phyloP scores from a whole-genome alignment of 2,329 filamentous ascomycete species.

The Microsporum canis region DNA sequence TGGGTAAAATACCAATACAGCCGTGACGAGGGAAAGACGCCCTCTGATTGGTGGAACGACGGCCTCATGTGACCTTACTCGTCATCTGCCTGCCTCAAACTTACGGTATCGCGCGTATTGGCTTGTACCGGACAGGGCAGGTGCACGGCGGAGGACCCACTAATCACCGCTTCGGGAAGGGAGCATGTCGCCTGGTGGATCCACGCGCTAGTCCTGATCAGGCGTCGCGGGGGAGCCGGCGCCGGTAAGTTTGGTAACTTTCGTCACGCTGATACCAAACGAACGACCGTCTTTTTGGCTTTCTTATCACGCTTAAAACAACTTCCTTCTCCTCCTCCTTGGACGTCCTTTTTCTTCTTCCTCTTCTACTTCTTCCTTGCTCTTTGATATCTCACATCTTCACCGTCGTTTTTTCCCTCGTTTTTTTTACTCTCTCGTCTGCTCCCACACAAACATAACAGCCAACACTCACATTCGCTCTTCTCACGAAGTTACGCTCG shows the following conservation, averaged over 20 bases:
- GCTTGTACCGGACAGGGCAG: background rate
- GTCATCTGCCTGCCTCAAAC: background rate
- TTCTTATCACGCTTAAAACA: background rate
- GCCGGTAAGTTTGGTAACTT: slow-evolving; percentile 1
- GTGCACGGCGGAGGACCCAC: slow-evolving; percentile 2
- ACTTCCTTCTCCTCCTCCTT: background rate
- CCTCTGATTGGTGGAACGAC: background rate
- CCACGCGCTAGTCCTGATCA: background rate
- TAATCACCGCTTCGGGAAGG: slow-evolving; percentile 1
- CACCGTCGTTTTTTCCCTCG: slow-evolving; percentile 3
- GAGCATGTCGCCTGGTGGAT: background rate
- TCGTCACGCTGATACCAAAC: background rate
- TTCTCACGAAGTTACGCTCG: slow-evolving; percentile 30
- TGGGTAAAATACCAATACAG: background rate
- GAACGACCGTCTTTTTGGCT: background rate
- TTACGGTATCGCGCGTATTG: background rate
- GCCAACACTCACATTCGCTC: slow-evolving; percentile 24
- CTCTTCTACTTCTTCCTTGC: slow-evolving; percentile 9
- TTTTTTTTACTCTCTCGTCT: background rate
- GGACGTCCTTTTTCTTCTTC: background rate
- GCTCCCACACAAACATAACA: background rate
- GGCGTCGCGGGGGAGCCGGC: background rate
- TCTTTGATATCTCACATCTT: slow-evolving; percentile 14
- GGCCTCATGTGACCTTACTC: background rate
- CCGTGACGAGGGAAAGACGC: background rate